phyloP scores from a whole-genome alignment of 352 stramenopile genomes.

The Pythium dissimile region DNA sequence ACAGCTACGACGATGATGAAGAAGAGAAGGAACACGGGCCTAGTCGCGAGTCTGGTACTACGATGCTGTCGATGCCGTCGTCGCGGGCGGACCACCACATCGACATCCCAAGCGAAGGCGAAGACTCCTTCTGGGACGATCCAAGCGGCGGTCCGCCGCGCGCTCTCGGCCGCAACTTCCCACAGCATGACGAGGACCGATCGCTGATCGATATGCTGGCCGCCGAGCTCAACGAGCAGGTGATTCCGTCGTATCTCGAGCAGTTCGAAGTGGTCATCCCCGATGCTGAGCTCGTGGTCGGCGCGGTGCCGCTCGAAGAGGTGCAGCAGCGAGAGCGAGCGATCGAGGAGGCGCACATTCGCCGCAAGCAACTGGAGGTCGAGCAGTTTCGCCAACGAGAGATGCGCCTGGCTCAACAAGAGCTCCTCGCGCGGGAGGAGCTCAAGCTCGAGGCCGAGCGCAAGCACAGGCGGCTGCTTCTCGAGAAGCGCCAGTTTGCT shows the following conservation, averaged over 20 bases:
- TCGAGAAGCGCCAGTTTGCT: slow-evolving; percentile 43
- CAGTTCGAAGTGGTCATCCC: slow-evolving; percentile 70
- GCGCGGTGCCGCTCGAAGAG: slow-evolving; percentile 52
- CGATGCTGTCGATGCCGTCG: too few species aligned
- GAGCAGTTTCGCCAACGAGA: slow-evolving; percentile 49
- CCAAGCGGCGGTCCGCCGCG: too few species aligned
- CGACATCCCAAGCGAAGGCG: slow-evolving; percentile 1
- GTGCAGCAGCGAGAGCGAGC: slow-evolving; percentile 57
- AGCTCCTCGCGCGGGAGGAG: slow-evolving; percentile 28
- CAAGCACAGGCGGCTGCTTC: slow-evolving; percentile 35
- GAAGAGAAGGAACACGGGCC: slow-evolving; percentile 1
- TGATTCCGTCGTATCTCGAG: slow-evolving; percentile 57
- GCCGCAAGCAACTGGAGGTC: slow-evolving; percentile 45
- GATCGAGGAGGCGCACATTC: slow-evolving; percentile 50
- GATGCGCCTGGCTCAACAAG: slow-evolving; percentile 38
- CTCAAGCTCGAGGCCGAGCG: slow-evolving; percentile 40
- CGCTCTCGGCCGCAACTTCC: too few species aligned
- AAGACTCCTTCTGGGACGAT: slow-evolving; percentile 43
- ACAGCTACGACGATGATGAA: not conserved
- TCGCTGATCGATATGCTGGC: slow-evolving; percentile 56
- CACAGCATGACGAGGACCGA: slow-evolving; percentile 13
- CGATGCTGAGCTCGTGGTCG: slow-evolving; percentile 56
- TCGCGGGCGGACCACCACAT: slow-evolving; percentile 18
- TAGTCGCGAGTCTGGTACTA: too few species aligned
- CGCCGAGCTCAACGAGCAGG: slow-evolving; percentile 32